Evolutionary conservation across 257 asterid genomes (phyloP), one percentile per base, ranked within the genome.

Genomic region (Paraleonurus japonicus): DNA sequence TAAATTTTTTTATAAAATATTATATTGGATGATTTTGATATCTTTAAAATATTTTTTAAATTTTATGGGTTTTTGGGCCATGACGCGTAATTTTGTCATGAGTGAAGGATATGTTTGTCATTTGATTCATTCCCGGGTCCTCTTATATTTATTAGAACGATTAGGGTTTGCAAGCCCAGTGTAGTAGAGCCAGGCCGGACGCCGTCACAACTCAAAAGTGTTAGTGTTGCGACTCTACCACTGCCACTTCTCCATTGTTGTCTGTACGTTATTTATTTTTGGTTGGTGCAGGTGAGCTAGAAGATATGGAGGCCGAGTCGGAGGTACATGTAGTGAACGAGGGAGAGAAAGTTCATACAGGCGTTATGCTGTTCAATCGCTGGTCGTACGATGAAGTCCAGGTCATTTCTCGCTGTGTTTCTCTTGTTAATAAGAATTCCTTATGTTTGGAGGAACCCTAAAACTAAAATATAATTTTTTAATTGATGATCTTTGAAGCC

Each of bases 371-470:
- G 47, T 87, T 89, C 78, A 87, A 89, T 77, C 82, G 86, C 0
- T 87, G 96, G 96, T 55, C 86, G 22, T 89, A 89, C 75, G 96
- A 82, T 4, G 91, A 83, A 39, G 86, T 89, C 64, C 86, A 83
- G 91, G 96, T 88, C 30, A 0, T 19, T 32, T 3, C 28, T 23
- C 39, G 19, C 23, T 65, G 4, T 4, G 32, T 5, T 55, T 20
- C 7, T 43, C 8, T 48, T 23, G 11, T 1, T 23, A n/a, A 20
- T 30, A 30, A 30, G 3, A 30, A 30, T 4, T 30, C 35, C n/a
- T n/a, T n/a, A 20, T 54, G 61, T 54, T 54, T 7, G 11, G n/a
- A 57, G 19, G 64, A 13, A 27, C 23, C 9, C 19, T 58, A 27
- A 4, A 24, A n/a, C n/a, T n/a, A n/a, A n/a, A n/a, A n/a, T n/a